These are phyloP conservation scores for Raffaelea albimanens DNA, from an alignment of 2,329 filamentous ascomycete genomes.

Conservation along the genomic window DNA sequence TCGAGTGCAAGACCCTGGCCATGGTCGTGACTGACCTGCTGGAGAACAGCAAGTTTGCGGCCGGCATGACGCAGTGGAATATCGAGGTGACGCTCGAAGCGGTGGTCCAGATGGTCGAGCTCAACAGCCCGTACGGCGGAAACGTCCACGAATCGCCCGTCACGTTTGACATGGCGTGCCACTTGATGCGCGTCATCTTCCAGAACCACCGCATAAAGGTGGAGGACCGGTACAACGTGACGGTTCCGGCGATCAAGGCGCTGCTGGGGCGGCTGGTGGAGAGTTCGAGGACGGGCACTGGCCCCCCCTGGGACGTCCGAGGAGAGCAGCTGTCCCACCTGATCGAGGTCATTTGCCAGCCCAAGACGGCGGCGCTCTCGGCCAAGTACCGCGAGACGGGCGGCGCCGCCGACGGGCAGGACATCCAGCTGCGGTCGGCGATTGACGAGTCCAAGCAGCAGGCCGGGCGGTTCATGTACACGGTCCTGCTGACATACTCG, in stretches of 20 bases:
- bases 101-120: constrained; percentile 25
- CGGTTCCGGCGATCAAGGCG: constrained; percentile 43
- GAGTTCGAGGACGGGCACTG: constrained; percentile 11
- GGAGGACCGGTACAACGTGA: constrained; percentile 52
- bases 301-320: constrained; percentile 29
- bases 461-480: constrained; percentile 53
- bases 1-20: constrained; percentile 28
- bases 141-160: constrained; percentile 17
- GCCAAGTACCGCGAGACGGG: constrained; percentile 1
- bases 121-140: not conserved
- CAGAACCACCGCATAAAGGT: constrained; percentile 50
- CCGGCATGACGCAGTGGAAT: constrained; percentile 48
- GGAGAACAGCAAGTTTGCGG: constrained; percentile 32
- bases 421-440: constrained; percentile 41
- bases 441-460: constrained; percentile 52
- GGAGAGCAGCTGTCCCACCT: constrained; percentile 32
- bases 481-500: constrained; percentile 49
- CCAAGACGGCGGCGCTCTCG: constrained; percentile 45
- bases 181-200: constrained; percentile 46
- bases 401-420: not conserved
- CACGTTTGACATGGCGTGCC: constrained; percentile 38
- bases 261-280: constrained; percentile 44
- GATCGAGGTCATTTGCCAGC: constrained; percentile 35
- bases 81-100: constrained; percentile 42
- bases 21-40: constrained; percentile 26